Base-by-base conservation (phyloP, 1,284 basidiomycete species). In the Apiotrichum gracile region DNA sequence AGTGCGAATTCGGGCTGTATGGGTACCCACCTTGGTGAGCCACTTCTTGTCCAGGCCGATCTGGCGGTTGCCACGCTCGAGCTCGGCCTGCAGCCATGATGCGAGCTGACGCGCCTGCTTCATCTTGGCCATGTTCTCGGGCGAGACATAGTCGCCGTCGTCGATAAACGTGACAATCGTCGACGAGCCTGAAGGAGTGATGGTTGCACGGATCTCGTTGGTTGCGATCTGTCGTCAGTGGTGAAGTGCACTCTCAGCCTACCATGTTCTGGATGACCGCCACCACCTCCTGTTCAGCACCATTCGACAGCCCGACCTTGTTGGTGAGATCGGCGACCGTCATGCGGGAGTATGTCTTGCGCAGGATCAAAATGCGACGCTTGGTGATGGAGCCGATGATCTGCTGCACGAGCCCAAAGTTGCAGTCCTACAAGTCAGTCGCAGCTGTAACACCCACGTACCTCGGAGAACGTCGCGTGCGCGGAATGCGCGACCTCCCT, bases 131-230 rank as follows among this genome's bases (percentile, higher is more conserved):
- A 69, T 51, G 19, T 49, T 51, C 2, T 35, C 39, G 0, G 54
- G 45, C n/a, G 62, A 57, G 13, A 49, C 54, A 37, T 57, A 55
- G 38, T 62, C 51, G 19, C 52, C 54, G 41, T 61, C 58, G 6
- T 64, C 64, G 39, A 39, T 38, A 55, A 73, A 71, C 0, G 67
- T 61, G 39, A 73, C 55, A 22, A 71, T 61, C 21, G 54, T 31
- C 5, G 53, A 40, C 10, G 44, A 16, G 19, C 44, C 54, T 0
- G 49, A 38, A 0, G 49, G 37, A 2, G 34, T 12, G n/a, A 70
- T 52, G 3, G 55, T 47, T 1, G 65, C 67, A 12, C 50, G 52
- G 29, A 69, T 62, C n/a, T 39, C 43, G 4, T 55, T 52, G 16
- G 50, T 38, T 5, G 44, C 25, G 17, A 65, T 54, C 64, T 67